These are phyloP conservation scores for Syncephalastrum contaminatum DNA, from an alignment of 371 early-diverging fungal genomes.

Conservation along the genomic window DNA sequence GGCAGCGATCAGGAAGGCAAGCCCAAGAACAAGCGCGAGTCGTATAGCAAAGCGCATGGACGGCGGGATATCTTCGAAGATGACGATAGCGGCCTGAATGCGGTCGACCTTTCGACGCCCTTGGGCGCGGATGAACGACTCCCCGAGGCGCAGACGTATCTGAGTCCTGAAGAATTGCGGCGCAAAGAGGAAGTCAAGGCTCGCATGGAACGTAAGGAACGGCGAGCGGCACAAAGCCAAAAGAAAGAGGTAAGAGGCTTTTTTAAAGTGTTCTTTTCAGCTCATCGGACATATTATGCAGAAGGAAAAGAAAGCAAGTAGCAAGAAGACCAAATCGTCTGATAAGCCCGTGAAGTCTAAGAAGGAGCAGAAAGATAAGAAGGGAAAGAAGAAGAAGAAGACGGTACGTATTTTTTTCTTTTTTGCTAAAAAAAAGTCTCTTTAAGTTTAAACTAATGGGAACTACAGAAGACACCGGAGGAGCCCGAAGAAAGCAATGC, in stretches of 20 bases:
- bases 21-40: slow-evolving; percentile 8
- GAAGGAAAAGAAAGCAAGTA: slow-evolving; percentile 25
- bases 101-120: slow-evolving; percentile 63
- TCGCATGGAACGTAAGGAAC: slow-evolving; percentile 38
- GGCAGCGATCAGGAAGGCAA: slow-evolving; percentile 37
- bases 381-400: slow-evolving; percentile 23
- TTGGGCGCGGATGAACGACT: slow-evolving; percentile 61
- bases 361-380: slow-evolving; percentile 28
- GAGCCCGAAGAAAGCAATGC: not conserved
- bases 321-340: slow-evolving; percentile 3
- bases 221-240: slow-evolving; percentile 32
- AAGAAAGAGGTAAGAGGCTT: slow-evolving; percentile 2
- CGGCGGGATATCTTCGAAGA: slow-evolving; percentile 44
- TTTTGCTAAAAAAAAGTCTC: too few species aligned
- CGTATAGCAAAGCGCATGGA: slow-evolving; percentile 25
- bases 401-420: too few species aligned
- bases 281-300: slow-evolving; percentile 14
- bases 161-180: slow-evolving; percentile 63
- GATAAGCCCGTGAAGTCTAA: slow-evolving; percentile 7
- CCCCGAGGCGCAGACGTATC: slow-evolving; percentile 59
- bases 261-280: not conserved
- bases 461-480: too few species aligned
- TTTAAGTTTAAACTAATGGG: too few species aligned
- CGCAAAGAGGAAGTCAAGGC: slow-evolving; percentile 54
- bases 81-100: slow-evolving; percentile 40